Evolutionary conservation across 179 eudicot species (phyloP).

Genomic region (Beta macrorhiza): DNA sequence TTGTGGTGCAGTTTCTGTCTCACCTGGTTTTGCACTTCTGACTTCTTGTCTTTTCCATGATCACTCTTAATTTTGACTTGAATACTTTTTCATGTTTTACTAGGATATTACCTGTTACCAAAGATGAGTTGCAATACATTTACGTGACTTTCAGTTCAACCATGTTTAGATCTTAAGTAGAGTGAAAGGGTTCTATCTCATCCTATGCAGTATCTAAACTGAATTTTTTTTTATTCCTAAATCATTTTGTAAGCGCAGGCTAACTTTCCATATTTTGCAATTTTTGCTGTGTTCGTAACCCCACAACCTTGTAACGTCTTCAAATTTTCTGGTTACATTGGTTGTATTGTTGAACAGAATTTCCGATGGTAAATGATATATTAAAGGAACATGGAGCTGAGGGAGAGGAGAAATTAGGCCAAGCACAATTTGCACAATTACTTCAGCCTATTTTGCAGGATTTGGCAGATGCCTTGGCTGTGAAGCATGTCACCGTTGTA

Average conservation of each 20-base stretch:
- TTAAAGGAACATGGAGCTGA: conserved; percentile 63
- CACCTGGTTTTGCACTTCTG: too few species aligned
- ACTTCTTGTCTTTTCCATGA: too few species aligned
- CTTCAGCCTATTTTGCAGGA: conserved; percentile 62
- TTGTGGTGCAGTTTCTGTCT: too few species aligned
- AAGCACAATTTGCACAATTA: conserved; percentile 64
- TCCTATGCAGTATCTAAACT: neutral
- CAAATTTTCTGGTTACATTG: neutral
- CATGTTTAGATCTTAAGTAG: neutral
- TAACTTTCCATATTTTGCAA: neutral
- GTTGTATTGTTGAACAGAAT: conserved; percentile 32
- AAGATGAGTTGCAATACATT: neutral
- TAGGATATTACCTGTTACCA: neutral
- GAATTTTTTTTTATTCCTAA: neutral
- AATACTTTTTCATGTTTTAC: neutral
- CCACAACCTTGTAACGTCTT: neutral
- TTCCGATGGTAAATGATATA: conserved; percentile 45
- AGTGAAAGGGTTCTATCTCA: neutral
- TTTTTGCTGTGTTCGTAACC: neutral
- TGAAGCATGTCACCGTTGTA: conserved; percentile 43
- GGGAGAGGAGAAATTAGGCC: conserved; percentile 62
- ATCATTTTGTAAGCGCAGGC: too few species aligned
- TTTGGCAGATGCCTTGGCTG: conserved; percentile 57
- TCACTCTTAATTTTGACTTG: neutral
- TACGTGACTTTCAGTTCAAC: neutral